phyloP scores from a whole-genome alignment of 208 protist genomes.

The Endotrypanum monterogeii region DNA sequence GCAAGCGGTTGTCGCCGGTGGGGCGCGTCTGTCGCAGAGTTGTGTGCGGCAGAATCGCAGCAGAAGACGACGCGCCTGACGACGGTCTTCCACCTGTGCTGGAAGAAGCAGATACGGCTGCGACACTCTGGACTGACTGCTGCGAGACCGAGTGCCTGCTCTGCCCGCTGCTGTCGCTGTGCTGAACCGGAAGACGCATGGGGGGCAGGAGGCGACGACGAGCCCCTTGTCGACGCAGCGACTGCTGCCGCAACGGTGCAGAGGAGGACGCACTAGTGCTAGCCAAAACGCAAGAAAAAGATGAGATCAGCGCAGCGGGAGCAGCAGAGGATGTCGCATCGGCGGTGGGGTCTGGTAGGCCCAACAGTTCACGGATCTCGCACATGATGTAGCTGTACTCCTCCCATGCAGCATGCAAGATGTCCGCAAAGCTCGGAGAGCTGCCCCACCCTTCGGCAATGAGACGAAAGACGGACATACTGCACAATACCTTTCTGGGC shows the following conservation, averaged over 20 bases:
- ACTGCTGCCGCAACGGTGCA: neutral
- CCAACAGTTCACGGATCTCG: constrained; percentile 21
- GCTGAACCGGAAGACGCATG: constrained; percentile 19
- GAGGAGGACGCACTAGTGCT: neutral
- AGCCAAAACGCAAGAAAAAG: constrained; percentile 5
- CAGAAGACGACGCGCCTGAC: neutral
- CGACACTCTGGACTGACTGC: neutral
- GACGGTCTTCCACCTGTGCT: neutral
- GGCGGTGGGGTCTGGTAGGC: neutral
- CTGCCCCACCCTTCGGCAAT: constrained; percentile 77
- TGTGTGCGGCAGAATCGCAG: constrained; percentile 3
- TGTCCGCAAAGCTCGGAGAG: constrained; percentile 44
- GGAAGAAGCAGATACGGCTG: neutral
- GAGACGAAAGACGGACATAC: constrained; percentile 53
- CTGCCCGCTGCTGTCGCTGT: neutral
- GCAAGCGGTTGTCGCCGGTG: neutral
- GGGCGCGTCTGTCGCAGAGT: constrained; percentile 13
- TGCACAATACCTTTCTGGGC: constrained; percentile 45
- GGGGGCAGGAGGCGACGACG: constrained; percentile 10
- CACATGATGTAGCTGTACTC: constrained; percentile 39
- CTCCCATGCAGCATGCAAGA: constrained; percentile 51
- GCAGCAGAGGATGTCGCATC: neutral
- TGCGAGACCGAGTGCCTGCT: neutral
- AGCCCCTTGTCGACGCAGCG: neutral
- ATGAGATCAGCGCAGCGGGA: neutral